Evolutionary conservation across 108 stramenopile species (phyloP), one percentile per base, ranked within the genome.

Genomic region (Discostella stelligeroides): DNA sequence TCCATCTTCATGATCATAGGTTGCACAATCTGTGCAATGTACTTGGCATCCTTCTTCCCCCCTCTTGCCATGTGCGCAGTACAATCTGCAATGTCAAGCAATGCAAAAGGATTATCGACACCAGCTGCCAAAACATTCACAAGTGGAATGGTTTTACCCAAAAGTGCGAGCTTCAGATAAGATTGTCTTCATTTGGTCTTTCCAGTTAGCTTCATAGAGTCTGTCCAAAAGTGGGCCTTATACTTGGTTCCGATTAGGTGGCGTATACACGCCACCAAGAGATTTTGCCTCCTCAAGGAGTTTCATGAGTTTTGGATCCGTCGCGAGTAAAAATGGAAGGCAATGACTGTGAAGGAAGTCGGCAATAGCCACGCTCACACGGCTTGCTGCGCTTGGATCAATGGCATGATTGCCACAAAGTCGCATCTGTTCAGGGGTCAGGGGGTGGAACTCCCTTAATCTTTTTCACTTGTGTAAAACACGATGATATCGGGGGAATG

Each of bases 11-110:
- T 24, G 38, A 47, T 42, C 14, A 60, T 3, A 13, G 58, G 57
- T 18, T 21, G 20, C 1, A 60, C 15, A 0, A 61, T 23, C 14
- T 53, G 27, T 1, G 40, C 20, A 39, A 66, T 56, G 20, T 65
- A 66, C 9, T 4, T 20, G 18, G 72, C 72, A 66, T 67, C 64
- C 54, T 73, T 73, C 55, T 66, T 73, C 46, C 41, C 41, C 14
- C 72, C 72, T 6, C 27, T n/a, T 25, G 64, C 51, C 42, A 55
- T 24, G 42, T 73, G 72, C 24, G n/a, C 21, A 25, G 66, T 43
- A 38, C 72, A 73, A 73, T 73, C 72, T 59, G 43, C 10, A 7
- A 73, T 49, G 29, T 57, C 57, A 1, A 66, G 10, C 11, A 67
- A 13, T 11, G 17, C 13, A 38, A 25, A 25, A 7, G 72, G 42